Conservation (phyloP, 78 protist genomes). For the Emiliania huxleyi region DNA sequence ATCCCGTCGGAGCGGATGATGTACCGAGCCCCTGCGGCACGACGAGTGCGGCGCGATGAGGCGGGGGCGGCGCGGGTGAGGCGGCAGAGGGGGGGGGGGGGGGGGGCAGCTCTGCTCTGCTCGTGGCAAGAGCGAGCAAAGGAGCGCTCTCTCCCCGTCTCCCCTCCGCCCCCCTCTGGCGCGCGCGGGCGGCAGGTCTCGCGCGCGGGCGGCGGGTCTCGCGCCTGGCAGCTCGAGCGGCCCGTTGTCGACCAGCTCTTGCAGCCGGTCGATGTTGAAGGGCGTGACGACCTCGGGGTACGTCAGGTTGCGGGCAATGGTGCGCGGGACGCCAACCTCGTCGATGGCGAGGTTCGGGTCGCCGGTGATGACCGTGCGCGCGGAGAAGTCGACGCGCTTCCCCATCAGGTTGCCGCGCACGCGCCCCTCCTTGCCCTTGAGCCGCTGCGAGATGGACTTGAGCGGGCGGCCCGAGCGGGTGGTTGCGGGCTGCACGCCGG, state of each 20-base stretch:
- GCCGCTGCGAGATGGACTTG: constrained; percentile 94
- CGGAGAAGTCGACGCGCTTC: constrained; percentile 98
- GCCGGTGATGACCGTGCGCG: constrained; percentile 98
- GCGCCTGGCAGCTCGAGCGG: constrained; percentile 83
- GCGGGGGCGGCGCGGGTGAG: too few relatives aligned
- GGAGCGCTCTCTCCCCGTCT: too few relatives aligned
- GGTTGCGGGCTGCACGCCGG: constrained; percentile 71
- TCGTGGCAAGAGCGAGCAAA: too few relatives aligned
- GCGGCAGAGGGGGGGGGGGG: too few relatives aligned
- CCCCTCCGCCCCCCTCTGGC: too few relatives aligned
- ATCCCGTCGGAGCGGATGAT: constrained; percentile 82
- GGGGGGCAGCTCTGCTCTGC: too few relatives aligned
- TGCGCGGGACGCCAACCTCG: constrained; percentile 98
- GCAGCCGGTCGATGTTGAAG: constrained; percentile 73
- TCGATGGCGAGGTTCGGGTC: constrained; percentile 94
- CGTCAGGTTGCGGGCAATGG: constrained; percentile 94
- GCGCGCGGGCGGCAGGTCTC: too few relatives aligned
- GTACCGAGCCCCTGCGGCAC: too few relatives aligned
- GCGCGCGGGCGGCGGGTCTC: too few relatives aligned
- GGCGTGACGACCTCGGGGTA: constrained; percentile 97
- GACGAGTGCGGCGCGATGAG: too few relatives aligned
- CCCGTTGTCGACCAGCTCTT: constrained; percentile 80
- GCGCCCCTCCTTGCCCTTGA: constrained; percentile 99
- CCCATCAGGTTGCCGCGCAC: constrained; percentile 99
- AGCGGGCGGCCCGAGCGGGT: constrained; percentile 90